These are phyloP conservation scores for Solanum dulcamara DNA, from an alignment of 257 asterid species.

Conservation along the genomic window DNA sequence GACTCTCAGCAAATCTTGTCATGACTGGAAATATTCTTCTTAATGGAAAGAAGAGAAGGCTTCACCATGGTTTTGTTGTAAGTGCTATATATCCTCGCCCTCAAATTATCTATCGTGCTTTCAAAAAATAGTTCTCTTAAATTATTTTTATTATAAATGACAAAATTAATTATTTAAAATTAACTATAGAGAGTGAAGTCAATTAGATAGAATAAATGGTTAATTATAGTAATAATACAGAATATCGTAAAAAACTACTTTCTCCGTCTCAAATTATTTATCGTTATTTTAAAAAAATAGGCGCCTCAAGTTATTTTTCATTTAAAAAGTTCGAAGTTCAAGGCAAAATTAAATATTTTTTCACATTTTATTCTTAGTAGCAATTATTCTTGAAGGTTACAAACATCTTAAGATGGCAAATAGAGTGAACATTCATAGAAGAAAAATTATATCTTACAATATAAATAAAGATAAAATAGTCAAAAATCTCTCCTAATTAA, in stretches of 20 bases:
- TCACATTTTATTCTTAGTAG: neutral
- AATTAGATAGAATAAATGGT: too few species aligned
- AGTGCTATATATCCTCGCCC: neutral
- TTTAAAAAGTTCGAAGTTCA: neutral
- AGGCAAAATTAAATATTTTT: neutral
- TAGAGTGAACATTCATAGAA: neutral
- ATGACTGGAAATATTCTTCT: slow-evolving; percentile 53
- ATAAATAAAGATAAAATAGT: neutral
- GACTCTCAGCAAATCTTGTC: slow-evolving; percentile 52
- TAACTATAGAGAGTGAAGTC: too few species aligned
- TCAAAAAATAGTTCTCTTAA: neutral
- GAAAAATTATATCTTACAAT: neutral
- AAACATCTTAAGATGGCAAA: neutral
- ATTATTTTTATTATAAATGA: neutral
- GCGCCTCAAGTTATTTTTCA: neutral
- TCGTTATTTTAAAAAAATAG: neutral
- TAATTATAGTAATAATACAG: neutral
- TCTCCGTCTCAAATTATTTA: neutral
- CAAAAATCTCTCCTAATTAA: neutral
- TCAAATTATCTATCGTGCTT: neutral
- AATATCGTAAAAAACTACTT: neutral
- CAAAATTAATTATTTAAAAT: too few species aligned
- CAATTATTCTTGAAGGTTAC: neutral
- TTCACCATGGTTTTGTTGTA: slow-evolving; percentile 43
- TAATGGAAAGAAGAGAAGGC: slow-evolving; percentile 50